Percentiles rank a stretch among this genome's conserved stretches.
phyloP scores from a whole-genome alignment of 176 grass and related monocot species.

The maize (Zea mays) region DNA sequence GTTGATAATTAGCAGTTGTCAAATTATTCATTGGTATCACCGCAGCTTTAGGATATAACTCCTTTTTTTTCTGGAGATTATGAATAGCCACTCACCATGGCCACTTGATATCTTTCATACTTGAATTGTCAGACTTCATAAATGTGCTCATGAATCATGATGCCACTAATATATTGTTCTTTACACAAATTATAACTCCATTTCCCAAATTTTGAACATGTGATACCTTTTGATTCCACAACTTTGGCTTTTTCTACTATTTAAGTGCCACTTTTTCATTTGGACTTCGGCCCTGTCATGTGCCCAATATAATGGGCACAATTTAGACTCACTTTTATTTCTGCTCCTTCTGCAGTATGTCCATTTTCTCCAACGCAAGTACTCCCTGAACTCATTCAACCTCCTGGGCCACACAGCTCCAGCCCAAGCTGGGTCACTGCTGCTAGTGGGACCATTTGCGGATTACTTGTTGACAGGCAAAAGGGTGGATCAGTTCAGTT shows the following conservation, averaged over 20 bases:
- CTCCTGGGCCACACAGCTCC: conserved; percentile 15
- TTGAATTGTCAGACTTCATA: not conserved
- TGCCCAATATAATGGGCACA: not conserved
- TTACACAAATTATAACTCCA: not conserved
- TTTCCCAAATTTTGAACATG: not conserved
- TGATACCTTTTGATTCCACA: not conserved
- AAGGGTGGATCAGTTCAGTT: conserved; percentile 19
- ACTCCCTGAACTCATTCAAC: conserved; percentile 10
- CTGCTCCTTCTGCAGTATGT: not conserved
- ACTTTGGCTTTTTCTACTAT: not conserved
- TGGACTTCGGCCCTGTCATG: not conserved
- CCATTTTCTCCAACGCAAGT: conserved; percentile 11
- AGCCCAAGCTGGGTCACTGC: not conserved
- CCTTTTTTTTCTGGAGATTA: not conserved
- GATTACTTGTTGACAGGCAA: conserved; percentile 16
- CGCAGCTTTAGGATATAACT: not conserved
- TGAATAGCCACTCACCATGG: not conserved
- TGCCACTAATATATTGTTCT: not conserved
- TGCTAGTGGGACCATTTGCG: not conserved
- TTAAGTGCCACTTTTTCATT: too few species aligned
- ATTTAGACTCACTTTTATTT: not conserved
- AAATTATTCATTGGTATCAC: not conserved
- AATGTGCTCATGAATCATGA: not conserved
- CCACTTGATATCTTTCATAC: not conserved
- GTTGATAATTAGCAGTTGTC: not conserved